Conservation (phyloP, 208 protist genomes). For the Zelonia costaricensis region DNA sequence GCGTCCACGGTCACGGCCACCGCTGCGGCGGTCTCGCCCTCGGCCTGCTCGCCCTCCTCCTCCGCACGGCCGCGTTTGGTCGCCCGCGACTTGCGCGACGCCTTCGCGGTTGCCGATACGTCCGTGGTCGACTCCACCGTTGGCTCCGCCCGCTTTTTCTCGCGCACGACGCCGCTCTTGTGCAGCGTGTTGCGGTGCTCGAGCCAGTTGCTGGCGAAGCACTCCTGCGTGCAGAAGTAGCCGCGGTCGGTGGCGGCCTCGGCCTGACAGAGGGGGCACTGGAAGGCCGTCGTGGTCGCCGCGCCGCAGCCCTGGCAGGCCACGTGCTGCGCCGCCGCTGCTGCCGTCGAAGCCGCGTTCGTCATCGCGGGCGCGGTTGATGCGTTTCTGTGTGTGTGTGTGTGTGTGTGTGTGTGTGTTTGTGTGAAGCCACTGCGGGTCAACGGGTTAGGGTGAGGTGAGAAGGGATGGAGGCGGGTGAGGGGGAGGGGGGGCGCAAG, state of each 20-base stretch:
- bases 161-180: constrained; percentile 65
- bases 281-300: constrained; percentile 44
- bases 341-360: too few relatives aligned
- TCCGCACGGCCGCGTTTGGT: background rate
- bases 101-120: background rate
- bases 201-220: constrained; percentile 83
- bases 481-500: too few relatives aligned
- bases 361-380: background rate
- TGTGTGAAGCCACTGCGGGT: too few relatives aligned
- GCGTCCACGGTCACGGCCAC: too few relatives aligned
- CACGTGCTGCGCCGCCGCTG: background rate
- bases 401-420: background rate
- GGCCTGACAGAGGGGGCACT: constrained; percentile 88
- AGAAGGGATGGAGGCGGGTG: too few relatives aligned
- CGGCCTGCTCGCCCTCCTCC: background rate
- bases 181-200: constrained; percentile 72
- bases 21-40: background rate
- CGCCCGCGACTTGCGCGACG: background rate
- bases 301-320: constrained; percentile 64
- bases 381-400: background rate
- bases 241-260: constrained; percentile 51
- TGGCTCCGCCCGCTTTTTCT: constrained; percentile 31
- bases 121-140: constrained; percentile 2
- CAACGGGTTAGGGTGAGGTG: too few relatives aligned
- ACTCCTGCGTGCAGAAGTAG: constrained; percentile 86